These are phyloP conservation scores for Biancaea sappan DNA, from an alignment of 306 rosid species.

Conservation along the genomic window DNA sequence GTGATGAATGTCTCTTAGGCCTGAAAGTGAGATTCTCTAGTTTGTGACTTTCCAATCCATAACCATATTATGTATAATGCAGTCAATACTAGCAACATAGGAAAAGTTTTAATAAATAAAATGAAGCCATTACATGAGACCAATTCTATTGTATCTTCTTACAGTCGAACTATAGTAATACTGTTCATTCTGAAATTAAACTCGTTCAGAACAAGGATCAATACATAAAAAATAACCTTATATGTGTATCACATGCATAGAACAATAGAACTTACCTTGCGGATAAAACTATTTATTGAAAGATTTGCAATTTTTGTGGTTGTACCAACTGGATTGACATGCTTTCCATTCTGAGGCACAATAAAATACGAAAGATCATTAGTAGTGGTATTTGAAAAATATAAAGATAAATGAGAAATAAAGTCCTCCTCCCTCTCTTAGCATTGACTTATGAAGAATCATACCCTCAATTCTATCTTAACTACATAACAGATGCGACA, in stretches of 20 bases:
- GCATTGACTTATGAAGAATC: neutral
- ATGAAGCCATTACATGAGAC: no score
- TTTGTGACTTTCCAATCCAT: neutral
- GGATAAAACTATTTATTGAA: conserved; percentile 53
- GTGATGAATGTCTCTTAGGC: neutral
- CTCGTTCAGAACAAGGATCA: neutral
- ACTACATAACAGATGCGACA: conserved; percentile 3
- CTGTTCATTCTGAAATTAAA: neutral
- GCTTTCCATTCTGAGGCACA: conserved; percentile 52
- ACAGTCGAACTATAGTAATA: neutral
- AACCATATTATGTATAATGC: neutral
- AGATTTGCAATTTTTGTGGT: conserved; percentile 53
- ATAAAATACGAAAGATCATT: conserved; percentile 18
- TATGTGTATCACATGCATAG: conserved; percentile 6
- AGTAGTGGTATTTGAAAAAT: neutral
- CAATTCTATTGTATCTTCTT: neutral
- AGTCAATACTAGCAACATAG: neutral
- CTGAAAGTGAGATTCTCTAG: neutral
- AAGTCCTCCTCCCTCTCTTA: neutral
- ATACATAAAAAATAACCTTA: neutral
- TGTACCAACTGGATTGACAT: conserved; percentile 41
- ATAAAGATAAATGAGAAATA: neutral
- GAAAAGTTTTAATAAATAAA: no score
- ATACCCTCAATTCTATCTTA: neutral
- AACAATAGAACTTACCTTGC: conserved; percentile 50